These are phyloP conservation scores for Allium fistulosum DNA, from an alignment of 106 monocot genomes.

Conservation along the genomic window DNA sequence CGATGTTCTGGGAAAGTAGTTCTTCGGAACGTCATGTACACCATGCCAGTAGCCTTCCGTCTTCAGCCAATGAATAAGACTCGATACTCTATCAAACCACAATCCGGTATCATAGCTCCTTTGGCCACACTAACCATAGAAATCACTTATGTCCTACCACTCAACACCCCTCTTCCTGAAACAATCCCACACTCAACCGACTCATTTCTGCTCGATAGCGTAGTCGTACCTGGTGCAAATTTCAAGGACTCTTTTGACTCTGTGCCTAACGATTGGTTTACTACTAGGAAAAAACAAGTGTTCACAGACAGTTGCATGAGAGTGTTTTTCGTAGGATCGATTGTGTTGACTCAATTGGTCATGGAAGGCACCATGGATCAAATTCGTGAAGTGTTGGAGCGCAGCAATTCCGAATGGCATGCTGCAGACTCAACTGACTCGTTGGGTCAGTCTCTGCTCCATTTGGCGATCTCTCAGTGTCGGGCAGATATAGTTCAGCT, in stretches of 20 bases:
- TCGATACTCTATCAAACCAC: constrained; percentile 28
- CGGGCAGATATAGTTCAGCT: constrained; percentile 52
- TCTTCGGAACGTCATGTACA: constrained; percentile 53
- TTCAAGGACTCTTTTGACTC: constrained; percentile 25
- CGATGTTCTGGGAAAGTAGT: constrained; percentile 22
- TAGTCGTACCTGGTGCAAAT: constrained; percentile 37
- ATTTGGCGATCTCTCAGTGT: constrained; percentile 26
- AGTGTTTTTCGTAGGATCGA: constrained; percentile 36
- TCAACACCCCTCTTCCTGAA: constrained; percentile 20
- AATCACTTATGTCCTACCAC: constrained; percentile 22
- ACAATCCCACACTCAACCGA: constrained; percentile 23
- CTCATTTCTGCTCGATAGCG: constrained; percentile 49
- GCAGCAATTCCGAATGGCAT: constrained; percentile 42
- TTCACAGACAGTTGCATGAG: constrained; percentile 35
- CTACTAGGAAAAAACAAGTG: constrained; percentile 46
- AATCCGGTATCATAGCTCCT: constrained; percentile 40
- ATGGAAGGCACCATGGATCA: constrained; percentile 26
- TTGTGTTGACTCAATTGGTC: constrained; percentile 34
- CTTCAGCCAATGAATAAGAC: constrained; percentile 23
- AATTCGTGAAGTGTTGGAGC: constrained; percentile 35
- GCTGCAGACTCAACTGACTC: constrained; percentile 34
- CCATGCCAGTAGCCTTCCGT: constrained; percentile 57
- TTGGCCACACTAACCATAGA: constrained; percentile 28
- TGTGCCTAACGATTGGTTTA: constrained; percentile 50
- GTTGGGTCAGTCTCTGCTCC: constrained; percentile 29